Conservation (phyloP, 495 filamentous ascomycete species). For the Chaetomidium leptoderma region DNA sequence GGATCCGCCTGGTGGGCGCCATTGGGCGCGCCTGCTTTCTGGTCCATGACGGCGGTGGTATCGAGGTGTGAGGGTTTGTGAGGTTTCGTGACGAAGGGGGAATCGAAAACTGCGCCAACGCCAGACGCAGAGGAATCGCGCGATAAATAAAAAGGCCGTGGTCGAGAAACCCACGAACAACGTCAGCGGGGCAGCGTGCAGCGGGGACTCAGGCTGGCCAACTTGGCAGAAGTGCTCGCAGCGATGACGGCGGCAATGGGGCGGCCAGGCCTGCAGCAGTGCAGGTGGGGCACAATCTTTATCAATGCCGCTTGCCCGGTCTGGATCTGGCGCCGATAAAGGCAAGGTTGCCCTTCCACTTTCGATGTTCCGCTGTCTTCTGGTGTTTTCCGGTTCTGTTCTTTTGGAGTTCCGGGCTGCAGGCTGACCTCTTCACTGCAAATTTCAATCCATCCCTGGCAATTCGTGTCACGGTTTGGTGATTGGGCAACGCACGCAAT, state of each 20-base stretch:
- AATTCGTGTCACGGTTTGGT: not conserved
- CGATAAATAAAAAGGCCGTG: constrained; percentile 8
- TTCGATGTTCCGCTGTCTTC: no score
- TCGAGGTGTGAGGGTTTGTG: not conserved
- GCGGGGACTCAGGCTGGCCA: constrained; percentile 8
- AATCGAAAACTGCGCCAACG: not conserved
- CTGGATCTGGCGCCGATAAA: no score
- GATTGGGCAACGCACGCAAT: not conserved
- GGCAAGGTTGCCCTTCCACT: no score
- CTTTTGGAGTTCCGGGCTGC: not conserved
- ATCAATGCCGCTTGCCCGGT: not conserved
- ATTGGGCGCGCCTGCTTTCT: constrained; percentile 10
- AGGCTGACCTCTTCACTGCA: not conserved
- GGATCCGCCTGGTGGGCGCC: constrained; percentile 1
- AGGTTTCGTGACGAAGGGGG: not conserved
- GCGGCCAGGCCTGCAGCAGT: constrained; percentile 2
- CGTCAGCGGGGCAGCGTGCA: constrained; percentile 14
- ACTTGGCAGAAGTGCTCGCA: constrained; percentile 19
- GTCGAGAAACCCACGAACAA: constrained; percentile 7
- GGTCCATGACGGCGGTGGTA: constrained; percentile 2
- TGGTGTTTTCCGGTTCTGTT: no score
- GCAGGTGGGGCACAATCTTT: not conserved
- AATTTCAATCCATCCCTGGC: not conserved
- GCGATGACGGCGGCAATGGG: constrained; percentile 12
- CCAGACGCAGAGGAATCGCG: not conserved